Evolutionary conservation across 495 filamentous ascomycete genomes (phyloP).

Genomic region (Daldinia loculata): DNA sequence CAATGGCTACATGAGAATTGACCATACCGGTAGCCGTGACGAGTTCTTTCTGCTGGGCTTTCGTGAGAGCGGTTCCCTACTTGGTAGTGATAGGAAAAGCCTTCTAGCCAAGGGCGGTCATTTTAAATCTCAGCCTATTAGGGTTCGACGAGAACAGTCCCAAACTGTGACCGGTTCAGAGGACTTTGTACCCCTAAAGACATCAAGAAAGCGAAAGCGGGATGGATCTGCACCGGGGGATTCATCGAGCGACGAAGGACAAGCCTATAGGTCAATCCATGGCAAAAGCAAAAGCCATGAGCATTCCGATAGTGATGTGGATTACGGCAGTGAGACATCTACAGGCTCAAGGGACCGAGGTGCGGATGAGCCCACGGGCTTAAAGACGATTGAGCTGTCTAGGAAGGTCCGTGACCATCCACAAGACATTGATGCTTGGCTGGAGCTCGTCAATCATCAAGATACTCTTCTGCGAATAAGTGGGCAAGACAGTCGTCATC

Average conservation of each 20-base stretch:
- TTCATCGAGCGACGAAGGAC: slow-evolving; percentile 57
- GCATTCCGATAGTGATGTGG: slow-evolving; percentile 59
- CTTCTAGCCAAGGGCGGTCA: slow-evolving; percentile 43
- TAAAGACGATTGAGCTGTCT: slow-evolving; percentile 65
- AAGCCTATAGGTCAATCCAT: slow-evolving; percentile 76
- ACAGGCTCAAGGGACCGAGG: slow-evolving; percentile 41
- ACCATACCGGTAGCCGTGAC: slow-evolving; percentile 47
- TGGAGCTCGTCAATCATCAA: slow-evolving; percentile 79
- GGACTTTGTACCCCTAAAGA: slow-evolving; percentile 50
- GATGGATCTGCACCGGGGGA: slow-evolving; percentile 25
- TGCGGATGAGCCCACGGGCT: slow-evolving; percentile 53
- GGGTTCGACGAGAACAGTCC: slow-evolving; percentile 26
- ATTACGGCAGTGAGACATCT: slow-evolving; percentile 59
- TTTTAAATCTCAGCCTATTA: slow-evolving; percentile 44
- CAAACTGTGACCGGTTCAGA: slow-evolving; percentile 38
- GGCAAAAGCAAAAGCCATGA: slow-evolving; percentile 63
- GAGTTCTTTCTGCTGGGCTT: slow-evolving; percentile 47
- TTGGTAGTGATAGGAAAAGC: slow-evolving; percentile 50
- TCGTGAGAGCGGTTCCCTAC: slow-evolving; percentile 45
- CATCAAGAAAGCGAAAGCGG: slow-evolving; percentile 55
- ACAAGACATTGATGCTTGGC: slow-evolving; percentile 74
- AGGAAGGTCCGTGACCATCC: slow-evolving; percentile 69
- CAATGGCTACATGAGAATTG: slow-evolving; percentile 48
- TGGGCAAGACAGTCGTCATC: slow-evolving; percentile 49
- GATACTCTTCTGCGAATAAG: slow-evolving; percentile 63